phyloP scores from a whole-genome alignment of 2,329 filamentous ascomycete genomes.

The Aspergillus japonicus region DNA sequence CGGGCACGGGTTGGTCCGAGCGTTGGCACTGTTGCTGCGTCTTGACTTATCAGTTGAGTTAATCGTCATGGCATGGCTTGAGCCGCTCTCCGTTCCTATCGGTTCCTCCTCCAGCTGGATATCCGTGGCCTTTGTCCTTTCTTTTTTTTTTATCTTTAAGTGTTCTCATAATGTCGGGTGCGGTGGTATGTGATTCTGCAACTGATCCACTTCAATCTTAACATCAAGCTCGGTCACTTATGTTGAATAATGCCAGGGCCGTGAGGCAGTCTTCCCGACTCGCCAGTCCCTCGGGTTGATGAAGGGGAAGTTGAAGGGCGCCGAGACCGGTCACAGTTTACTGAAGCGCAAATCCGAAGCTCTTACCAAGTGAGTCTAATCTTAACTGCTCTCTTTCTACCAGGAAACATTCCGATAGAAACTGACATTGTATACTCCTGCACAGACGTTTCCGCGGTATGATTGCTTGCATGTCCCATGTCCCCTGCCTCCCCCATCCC shows the following conservation, averaged over 20 bases:
- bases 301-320: conserved; percentile 97
- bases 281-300: conserved; percentile 94
- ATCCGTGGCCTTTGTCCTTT: conserved; percentile 17
- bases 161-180: conserved; percentile 30
- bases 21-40: conserved; percentile 25
- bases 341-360: conserved; percentile 98
- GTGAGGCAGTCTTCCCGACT: conserved; percentile 96
- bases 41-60: conserved; percentile 22
- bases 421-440: no score
- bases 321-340: conserved; percentile 86
- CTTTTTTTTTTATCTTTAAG: background rate
- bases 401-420: no score
- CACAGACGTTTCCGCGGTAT: conserved; percentile 82
- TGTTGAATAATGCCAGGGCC: conserved; percentile 49
- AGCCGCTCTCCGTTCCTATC: no score
- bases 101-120: conserved; percentile 6
- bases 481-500: conserved; percentile 15
- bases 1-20: conserved; percentile 20
- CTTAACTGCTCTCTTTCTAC: background rate
- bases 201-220: background rate
- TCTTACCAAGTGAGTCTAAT: conserved; percentile 75
- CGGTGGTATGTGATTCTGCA: conserved; percentile 29
- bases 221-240: conserved; percentile 8
- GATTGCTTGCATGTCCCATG: conserved; percentile 8
- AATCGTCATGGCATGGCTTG: no score